phyloP scores from a whole-genome alignment of 768 basidiomycete genomes.

The Zangia roseola region DNA sequence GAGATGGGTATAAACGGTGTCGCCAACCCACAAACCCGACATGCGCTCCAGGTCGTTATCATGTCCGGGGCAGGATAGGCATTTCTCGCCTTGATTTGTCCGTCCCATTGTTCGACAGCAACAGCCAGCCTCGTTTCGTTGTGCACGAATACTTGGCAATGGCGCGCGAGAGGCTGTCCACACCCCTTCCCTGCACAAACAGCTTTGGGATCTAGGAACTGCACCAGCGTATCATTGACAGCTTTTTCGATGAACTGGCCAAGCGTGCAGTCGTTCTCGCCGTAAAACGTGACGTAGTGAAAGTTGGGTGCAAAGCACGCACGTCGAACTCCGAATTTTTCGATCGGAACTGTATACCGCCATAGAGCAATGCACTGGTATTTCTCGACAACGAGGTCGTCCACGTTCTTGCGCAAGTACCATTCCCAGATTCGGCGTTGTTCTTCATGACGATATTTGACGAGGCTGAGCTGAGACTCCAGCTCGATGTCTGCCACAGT shows the following conservation, averaged over 20 bases:
- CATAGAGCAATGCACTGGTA: conserved; percentile 86
- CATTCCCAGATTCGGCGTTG: conserved; percentile 93
- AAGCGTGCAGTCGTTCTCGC: conserved; percentile 88
- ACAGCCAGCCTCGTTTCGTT: conserved; percentile 80
- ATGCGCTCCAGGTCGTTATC: conserved; percentile 91
- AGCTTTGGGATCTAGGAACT: conserved; percentile 71
- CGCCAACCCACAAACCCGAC: conserved; percentile 71
- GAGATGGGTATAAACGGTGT: conserved; percentile 89
- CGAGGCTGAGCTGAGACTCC: conserved; percentile 67
- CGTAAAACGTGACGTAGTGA: conserved; percentile 82
- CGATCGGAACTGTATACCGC: conserved; percentile 76
- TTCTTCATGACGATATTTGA: conserved; percentile 83
- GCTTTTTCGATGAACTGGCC: conserved; percentile 90
- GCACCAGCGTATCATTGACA: conserved; percentile 63
- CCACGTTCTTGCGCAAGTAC: conserved; percentile 84
- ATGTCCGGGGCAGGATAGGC: conserved; percentile 64
- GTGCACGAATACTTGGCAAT: conserved; percentile 91
- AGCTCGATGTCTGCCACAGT: conserved; percentile 66
- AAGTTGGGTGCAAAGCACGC: conserved; percentile 77
- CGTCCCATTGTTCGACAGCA: conserved; percentile 87
- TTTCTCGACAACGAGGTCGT: conserved; percentile 88
- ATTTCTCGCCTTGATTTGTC: conserved; percentile 61
- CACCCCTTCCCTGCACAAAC: conserved; percentile 85
- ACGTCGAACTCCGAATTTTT: conserved; percentile 63
- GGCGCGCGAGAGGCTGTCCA: conserved; percentile 73